phyloP scores from a whole-genome alignment of 1,284 basidiomycete species.

The Cryptococcus sp. region DNA sequence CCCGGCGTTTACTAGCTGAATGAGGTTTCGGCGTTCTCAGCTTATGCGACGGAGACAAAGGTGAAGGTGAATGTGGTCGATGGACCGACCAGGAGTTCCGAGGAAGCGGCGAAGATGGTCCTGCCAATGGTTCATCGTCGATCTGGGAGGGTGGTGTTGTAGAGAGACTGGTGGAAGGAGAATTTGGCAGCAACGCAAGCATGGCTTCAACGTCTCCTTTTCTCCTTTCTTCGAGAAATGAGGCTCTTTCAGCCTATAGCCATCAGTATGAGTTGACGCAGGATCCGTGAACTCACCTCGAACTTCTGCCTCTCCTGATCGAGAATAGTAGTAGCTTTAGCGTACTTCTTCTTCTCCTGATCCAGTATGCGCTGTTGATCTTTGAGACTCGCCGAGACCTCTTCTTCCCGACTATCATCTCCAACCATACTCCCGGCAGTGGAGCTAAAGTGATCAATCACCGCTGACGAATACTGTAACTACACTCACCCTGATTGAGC shows the following conservation, averaged over 20 bases:
- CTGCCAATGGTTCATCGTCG: not conserved
- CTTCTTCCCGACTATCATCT: not conserved
- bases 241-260: constrained; percentile 58
- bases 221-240: constrained; percentile 63
- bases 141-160: not conserved
- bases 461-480: not conserved
- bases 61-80: constrained; percentile 22
- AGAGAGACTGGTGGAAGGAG: constrained; percentile 24
- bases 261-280: not conserved
- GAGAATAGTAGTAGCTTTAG: constrained; percentile 59
- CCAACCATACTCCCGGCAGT: not conserved
- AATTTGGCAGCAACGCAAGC: constrained; percentile 57
- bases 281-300: constrained; percentile 53
- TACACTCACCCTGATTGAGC: constrained; percentile 21
- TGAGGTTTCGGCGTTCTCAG: constrained; percentile 21
- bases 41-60: constrained; percentile 28
- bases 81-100: not conserved
- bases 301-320: constrained; percentile 62
- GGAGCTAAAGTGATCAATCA: not conserved
- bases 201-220: constrained; percentile 61
- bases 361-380: constrained; percentile 53
- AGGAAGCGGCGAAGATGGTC: not conserved
- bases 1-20: constrained; percentile 15
- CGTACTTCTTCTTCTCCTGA: constrained; percentile 62
- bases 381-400: constrained; percentile 17